Base-by-base conservation (phyloP, 1,139 yeast genomes). In the Arxiozyma telluris region DNA sequence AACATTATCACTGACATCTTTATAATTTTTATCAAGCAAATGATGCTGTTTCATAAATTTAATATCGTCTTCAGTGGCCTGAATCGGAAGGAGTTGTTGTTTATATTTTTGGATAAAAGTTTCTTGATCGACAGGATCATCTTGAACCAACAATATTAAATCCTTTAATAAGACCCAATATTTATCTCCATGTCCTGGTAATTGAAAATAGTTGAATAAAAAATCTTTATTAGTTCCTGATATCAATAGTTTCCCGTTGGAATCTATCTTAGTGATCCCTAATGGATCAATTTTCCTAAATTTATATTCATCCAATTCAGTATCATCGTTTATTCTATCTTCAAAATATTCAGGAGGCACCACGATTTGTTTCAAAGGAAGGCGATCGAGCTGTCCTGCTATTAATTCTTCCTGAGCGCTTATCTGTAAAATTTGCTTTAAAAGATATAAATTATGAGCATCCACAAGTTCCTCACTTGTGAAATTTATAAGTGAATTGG, bases 261-360 rank as follows among this genome's bases (percentile, higher is more conserved):
- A 74, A 59, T 82, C 83, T 44, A 93, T 79, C 67, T 93, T 93
- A 41, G 73, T 76, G 57, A 83, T 85, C 23, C 98, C 98, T 52
- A 80, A 79, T 6, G 83, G 81, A 70, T 93, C 98, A 59, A 77
- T 84, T 22, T 53, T 51, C n/a, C 44, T 48, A 60, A 61, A 57
- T 9, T 51, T 50, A 45, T 57, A 61, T 9, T 60, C 59, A n/a
- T 44, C 47, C 11, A 41, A 41, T 20, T 25, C 41, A 39, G 11
- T 11, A 12, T 21, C 25, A 34, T 47, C 39, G 44, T 43, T 30
- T n/a, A 23, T 12, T 15, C 25, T 44, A 8, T 20, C 38, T 15
- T 30, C 41, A 20, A 30, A 42, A 50, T 49, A 52, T 15, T 47
- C 48, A 4, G 42, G 46, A 4, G 65, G 64, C 15, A 57, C 23